Conservation (phyloP, 1,139 yeast genomes). For the Diutina siamensis region DNA sequence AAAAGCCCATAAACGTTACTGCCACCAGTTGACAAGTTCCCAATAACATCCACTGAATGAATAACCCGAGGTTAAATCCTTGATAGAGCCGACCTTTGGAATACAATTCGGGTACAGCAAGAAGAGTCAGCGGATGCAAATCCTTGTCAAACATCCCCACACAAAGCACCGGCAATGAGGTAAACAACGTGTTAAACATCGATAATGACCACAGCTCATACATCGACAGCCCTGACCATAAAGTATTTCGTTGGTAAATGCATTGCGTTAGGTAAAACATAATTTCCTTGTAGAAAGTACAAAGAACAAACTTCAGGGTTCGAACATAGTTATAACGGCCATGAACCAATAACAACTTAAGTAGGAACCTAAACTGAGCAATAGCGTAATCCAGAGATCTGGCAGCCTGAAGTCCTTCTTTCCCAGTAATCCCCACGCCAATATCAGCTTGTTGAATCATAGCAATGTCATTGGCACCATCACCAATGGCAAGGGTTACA, state of each 20-base stretch:
- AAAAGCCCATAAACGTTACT: slow-evolving; percentile 54
- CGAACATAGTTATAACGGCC: slow-evolving; percentile 93
- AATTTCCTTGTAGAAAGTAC: slow-evolving; percentile 91
- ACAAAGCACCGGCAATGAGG: slow-evolving; percentile 83
- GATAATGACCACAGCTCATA: slow-evolving; percentile 95
- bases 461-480: slow-evolving; percentile 98
- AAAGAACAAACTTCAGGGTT: slow-evolving; percentile 81
- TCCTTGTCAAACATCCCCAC: slow-evolving; percentile 96
- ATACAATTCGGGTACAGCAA: slow-evolving; percentile 89
- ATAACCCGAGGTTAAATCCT: slow-evolving; percentile 61
- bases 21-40: slow-evolving; percentile 69
- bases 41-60: slow-evolving; percentile 66
- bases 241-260: slow-evolving; percentile 72
- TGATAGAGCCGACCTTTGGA: slow-evolving; percentile 63
- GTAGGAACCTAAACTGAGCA: slow-evolving; percentile 81
- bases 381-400: slow-evolving; percentile 90
- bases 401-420: slow-evolving; percentile 95
- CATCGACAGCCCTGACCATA: slow-evolving; percentile 87
- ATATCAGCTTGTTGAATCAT: slow-evolving; percentile 98
- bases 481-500: slow-evolving; percentile 96
- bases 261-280: slow-evolving; percentile 83
- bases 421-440: slow-evolving; percentile 95
- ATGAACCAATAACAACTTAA: slow-evolving; percentile 79
- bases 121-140: slow-evolving; percentile 71
- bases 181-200: slow-evolving; percentile 92